Evolutionary conservation across 768 basidiomycete species (phyloP).

Genomic region (Obba rivulosa): DNA sequence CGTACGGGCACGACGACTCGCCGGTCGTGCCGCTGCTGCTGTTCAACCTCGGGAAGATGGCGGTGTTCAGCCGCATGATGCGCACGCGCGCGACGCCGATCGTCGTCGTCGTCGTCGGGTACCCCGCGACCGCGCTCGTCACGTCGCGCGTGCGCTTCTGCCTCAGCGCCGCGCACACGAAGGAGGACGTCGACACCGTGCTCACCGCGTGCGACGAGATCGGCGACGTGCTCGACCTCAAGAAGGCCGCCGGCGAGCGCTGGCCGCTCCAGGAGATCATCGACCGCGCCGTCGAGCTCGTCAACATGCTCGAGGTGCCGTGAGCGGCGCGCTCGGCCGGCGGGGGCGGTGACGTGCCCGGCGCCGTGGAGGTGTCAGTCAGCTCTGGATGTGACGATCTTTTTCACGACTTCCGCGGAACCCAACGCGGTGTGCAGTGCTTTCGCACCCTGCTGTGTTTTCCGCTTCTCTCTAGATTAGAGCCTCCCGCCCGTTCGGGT

Average conservation of each 20-base stretch:
- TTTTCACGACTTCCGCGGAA: too few relatives aligned
- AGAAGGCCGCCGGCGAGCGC: constrained; percentile 66
- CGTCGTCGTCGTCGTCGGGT: constrained; percentile 84
- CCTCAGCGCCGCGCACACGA: constrained; percentile 91
- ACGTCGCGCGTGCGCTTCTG: constrained; percentile 91
- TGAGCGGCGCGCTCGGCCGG: too few relatives aligned
- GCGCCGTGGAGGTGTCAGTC: too few relatives aligned
- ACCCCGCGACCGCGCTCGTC: constrained; percentile 86
- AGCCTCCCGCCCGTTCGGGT: too few relatives aligned
- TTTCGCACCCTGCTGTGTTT: too few relatives aligned
- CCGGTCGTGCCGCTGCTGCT: constrained; percentile 91
- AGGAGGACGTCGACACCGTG: constrained; percentile 88
- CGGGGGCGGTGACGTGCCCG: too few relatives aligned
- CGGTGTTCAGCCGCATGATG: constrained; percentile 88
- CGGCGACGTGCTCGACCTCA: constrained; percentile 85
- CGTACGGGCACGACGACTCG: constrained; percentile 85
- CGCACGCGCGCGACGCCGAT: constrained; percentile 68
- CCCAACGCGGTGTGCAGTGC: too few relatives aligned
- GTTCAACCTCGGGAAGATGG: constrained; percentile 94
- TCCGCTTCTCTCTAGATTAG: too few relatives aligned
- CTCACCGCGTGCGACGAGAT: constrained; percentile 88
- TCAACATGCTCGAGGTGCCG: constrained; percentile 32
- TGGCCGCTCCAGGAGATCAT: constrained; percentile 79
- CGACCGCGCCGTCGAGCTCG: constrained; percentile 70
- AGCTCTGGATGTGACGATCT: too few relatives aligned